phyloP scores from a whole-genome alignment of 345 rosid genomes.

The Eucalyptus virginea region DNA sequence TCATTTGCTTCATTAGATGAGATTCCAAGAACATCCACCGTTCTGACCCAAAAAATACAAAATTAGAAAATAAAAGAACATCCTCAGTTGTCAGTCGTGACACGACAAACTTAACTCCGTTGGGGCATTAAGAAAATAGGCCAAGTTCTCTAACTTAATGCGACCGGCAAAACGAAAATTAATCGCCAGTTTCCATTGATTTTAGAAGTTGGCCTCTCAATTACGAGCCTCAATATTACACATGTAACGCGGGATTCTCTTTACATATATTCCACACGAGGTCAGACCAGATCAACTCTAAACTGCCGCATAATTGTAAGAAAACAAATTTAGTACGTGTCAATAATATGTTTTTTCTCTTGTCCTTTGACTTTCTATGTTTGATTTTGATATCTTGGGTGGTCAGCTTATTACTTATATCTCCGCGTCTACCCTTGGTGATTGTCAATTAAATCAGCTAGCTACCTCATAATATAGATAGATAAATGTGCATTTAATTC shows the following conservation, averaged over 20 bases:
- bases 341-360: neutral
- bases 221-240: neutral
- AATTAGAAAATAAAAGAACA: neutral
- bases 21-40: neutral
- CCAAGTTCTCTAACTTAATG: neutral
- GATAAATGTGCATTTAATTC: neutral
- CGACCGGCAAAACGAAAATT: neutral
- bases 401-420: neutral
- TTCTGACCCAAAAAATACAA: neutral
- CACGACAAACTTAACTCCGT: neutral
- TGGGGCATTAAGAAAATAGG: neutral
- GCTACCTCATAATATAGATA: neutral
- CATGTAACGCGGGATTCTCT: neutral
- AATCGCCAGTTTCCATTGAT: neutral
- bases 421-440: neutral
- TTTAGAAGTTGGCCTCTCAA: neutral
- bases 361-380: neutral
- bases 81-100: neutral
- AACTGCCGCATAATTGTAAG: neutral
- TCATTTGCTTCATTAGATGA: neutral
- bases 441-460: neutral
- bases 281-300: neutral
- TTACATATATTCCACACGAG: neutral
- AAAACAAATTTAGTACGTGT: neutral
- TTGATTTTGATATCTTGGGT: neutral